Evolutionary conservation across 176 grass and related monocot species (phyloP), one percentile per base, ranked within the genome.

Genomic region (Pontederia crassipes): DNA sequence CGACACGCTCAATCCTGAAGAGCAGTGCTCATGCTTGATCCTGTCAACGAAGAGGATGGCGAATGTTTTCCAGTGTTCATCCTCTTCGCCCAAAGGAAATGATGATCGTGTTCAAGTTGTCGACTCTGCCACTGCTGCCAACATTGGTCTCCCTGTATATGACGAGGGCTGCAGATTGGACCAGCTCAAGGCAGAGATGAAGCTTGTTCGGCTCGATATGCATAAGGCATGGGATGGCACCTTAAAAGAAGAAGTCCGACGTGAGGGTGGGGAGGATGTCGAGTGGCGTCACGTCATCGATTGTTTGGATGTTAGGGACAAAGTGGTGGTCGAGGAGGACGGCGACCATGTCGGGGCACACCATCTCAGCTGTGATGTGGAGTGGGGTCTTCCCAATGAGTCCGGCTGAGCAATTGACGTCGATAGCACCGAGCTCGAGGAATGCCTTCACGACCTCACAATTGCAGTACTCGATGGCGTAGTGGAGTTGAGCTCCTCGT

Each of bases 171-270:
- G 93, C 93, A 0, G 93, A 98, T 66, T 98, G 93, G 11, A 98
- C 93, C n/a, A 98, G 84, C 79, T 98, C 93, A 13, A 98, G 88
- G 75, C 93, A 98, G 8, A 98, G 93, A 0, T 87, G 73, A 61
- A 98, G 79, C 81, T 98, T 98, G 81, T 98, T 98, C 48, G 93
- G 93, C 65, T 98, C 93, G 75, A 98, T 83, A 76, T 98, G 87
- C 4, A 84, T 59, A 1, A 98, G 84, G 5, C 93, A 87, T 28
- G 93, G 93, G 32, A 98, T 81, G 8, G 87, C 84, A 11, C 93
- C 93, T 67, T 92, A 92, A 75, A 98, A 98, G 52, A 98, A 87
- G 82, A 98, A 92, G 59, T 98, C 93, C 54, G 93, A 98, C 69
- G 93, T 98, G 72, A 98, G 93, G 62, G 79, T 88, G 57, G 84